Conservation (phyloP, 371 early-diverging fungal species). For the Coemansia sp. region DNA sequence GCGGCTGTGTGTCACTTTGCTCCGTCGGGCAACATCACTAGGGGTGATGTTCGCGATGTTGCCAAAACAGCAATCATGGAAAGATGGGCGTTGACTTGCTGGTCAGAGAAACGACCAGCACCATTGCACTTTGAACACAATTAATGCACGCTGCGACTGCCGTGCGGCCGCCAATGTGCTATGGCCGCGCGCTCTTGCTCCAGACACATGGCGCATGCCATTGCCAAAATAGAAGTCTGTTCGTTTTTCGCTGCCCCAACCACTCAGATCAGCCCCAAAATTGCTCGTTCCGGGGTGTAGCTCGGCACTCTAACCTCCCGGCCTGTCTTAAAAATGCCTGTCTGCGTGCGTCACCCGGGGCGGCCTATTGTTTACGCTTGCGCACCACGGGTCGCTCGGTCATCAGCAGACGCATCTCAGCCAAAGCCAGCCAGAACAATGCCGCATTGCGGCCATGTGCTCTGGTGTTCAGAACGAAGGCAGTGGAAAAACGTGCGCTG, state of each 20-base stretch:
- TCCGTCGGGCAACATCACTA: too few relatives aligned
- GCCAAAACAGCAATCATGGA: background rate
- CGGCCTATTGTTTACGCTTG: background rate
- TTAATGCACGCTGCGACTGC: conserved; percentile 4
- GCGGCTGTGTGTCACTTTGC: too few relatives aligned
- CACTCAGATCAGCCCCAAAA: conserved; percentile 1
- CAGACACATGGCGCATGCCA: conserved; percentile 8
- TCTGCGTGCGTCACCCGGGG: background rate
- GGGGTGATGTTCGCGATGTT: too few relatives aligned
- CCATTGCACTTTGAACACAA: conserved; percentile 13
- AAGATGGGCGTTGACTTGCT: too few relatives aligned
- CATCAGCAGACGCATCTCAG: conserved; percentile 5
- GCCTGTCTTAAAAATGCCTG: background rate
- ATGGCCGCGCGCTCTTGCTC: background rate
- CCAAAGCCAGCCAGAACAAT: conserved; percentile 4
- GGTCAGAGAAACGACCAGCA: background rate
- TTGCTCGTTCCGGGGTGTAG: background rate
- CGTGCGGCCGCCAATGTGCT: background rate
- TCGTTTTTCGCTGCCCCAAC: background rate
- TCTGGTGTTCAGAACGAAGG: background rate
- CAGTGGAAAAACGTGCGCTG: conserved; percentile 6
- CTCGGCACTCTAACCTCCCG: background rate
- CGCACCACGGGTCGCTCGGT: conserved; percentile 11
- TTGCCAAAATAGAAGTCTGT: conserved; percentile 8
- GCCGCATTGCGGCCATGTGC: background rate